Base-by-base conservation (phyloP, 495 filamentous ascomycete species). In the Neurospora sp. region DNA sequence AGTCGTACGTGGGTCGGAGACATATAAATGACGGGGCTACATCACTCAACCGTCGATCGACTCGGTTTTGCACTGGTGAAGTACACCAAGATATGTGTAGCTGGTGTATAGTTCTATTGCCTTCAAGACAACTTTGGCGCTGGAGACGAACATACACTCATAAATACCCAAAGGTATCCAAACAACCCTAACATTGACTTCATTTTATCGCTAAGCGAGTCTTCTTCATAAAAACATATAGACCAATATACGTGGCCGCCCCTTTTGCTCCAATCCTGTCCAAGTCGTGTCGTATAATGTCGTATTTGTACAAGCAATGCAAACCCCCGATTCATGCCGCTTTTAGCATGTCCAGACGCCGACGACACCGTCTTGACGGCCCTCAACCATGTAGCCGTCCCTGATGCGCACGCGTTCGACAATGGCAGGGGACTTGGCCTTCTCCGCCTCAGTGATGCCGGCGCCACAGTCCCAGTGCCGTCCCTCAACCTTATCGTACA, bases 391-490 rank as follows among this genome's bases (percentile, higher is more conserved):
- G 83, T 97, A 99, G 10, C 96, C 96, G 78, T 99, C 96, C 82
- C 94, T 93, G 71, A 98, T 90, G 69, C 94, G 88, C 38, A 98
- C 96, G 48, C 87, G 90, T 80, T 98, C 94, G 38, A 98, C 90
- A n/a, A 90, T 87, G 12, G 90, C 86, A 16, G 91, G 85, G 39
- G 81, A 83, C 70, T 86, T 88, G 10, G 85, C 90, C 38, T 84
- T 82, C 27, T 92, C 92, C 31, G 88, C 88, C 38, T 87, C 86
- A 11, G 84, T 86, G 42, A 91, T 89, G 40, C 93, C 94, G 0
- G 93, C 90, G 23, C 96, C 96, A 81, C 96, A 99, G 80, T 98
- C 94, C 96, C 96, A 98, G 80, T 98, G 96, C 73, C 92, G 84
- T 12, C 93, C 94, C 77, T 99, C 96, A 5, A 92, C 91, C 87